Conservation (phyloP, 2,329 filamentous ascomycete genomes). For the Phialophora macrospora region DNA sequence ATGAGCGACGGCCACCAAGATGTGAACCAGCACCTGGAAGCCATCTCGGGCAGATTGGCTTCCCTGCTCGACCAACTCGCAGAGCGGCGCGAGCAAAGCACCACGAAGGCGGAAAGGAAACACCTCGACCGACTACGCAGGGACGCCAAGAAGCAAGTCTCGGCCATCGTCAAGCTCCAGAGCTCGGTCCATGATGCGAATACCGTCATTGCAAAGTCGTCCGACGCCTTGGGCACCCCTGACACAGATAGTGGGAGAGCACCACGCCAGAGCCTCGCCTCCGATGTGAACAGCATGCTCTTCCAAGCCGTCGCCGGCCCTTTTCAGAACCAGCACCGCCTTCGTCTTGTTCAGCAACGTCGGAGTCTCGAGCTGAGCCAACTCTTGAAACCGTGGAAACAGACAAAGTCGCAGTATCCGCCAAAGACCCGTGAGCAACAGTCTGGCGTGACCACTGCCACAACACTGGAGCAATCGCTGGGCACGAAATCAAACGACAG, state of each 20-base stretch:
- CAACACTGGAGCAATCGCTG: neutral
- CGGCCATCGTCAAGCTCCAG: conserved; percentile 1
- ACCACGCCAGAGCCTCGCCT: neutral
- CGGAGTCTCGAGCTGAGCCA: conserved; percentile 1
- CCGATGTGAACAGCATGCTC: conserved; percentile 7
- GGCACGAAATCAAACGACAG: neutral
- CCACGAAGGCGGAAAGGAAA: conserved; percentile 12
- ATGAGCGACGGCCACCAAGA: conserved; percentile 1
- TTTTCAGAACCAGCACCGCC: conserved; percentile 1
- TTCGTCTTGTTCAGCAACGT: neutral
- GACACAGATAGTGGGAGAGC: neutral
- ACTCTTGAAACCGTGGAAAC: neutral
- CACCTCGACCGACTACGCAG: conserved; percentile 6
- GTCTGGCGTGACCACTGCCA: neutral
- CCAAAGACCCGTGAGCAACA: neutral
- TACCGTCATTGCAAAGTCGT: conserved; percentile 6
- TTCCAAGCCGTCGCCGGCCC: conserved; percentile 1
- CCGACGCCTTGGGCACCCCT: neutral
- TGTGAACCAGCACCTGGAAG: conserved; percentile 6
- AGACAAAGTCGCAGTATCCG: neutral
- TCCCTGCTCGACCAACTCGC: conserved; percentile 4
- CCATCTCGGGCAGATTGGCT: conserved; percentile 8
- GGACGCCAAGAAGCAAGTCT: conserved; percentile 13
- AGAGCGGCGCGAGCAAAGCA: conserved; percentile 7
- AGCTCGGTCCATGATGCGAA: conserved; percentile 5